Evolutionary conservation across 2,329 filamentous ascomycete species (phyloP), one percentile per base, ranked within the genome.

Genomic region (Cladorrhinum sp.): DNA sequence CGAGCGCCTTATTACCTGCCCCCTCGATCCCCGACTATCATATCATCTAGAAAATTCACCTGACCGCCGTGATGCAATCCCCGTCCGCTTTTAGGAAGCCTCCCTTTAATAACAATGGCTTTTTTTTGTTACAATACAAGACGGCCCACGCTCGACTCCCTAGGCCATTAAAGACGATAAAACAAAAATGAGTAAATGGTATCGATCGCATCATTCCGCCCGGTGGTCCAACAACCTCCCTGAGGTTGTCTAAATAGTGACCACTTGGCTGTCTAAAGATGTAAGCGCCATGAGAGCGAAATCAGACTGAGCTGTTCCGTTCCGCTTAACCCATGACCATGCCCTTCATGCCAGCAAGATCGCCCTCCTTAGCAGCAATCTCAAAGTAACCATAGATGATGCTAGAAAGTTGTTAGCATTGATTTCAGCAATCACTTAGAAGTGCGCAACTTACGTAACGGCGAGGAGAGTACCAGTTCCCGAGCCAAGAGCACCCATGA

Each of bases 381-480:
- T 99, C 95, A 72, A 99, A 99, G 82, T 99, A 99, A 67, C 93
- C 92, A 78, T 99, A 99, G 78, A 99, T 99, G 76, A 99, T 99
- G 64, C 92, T 96, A 69, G 16, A 16, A 16, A 12, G 58, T 76
- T 65, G 68, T 76, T 72, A 74, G 78, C 63, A 65, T 56, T n/a
- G 57, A 42, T n/a, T 21, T 10, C 48, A 8, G 20, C 7, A 23
- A 7, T 57, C 10, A 58, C 50, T 36, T 14, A 64, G 51, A 33
- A 24, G 51, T 4, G 42, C 20, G 18, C 52, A 69, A 89, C 91
- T 90, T 87, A 96, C 89, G 96, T 99, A 74, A 99, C 95, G 77
- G 95, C 95, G 76, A 99, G 87, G 64, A 99, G 85, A 71, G 96
- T 99, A 89, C 95, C 93, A 72, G 95, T 99, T 74, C 95, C 95